Conservation (phyloP, 306 rosid species). For the Prunus padus region DNA sequence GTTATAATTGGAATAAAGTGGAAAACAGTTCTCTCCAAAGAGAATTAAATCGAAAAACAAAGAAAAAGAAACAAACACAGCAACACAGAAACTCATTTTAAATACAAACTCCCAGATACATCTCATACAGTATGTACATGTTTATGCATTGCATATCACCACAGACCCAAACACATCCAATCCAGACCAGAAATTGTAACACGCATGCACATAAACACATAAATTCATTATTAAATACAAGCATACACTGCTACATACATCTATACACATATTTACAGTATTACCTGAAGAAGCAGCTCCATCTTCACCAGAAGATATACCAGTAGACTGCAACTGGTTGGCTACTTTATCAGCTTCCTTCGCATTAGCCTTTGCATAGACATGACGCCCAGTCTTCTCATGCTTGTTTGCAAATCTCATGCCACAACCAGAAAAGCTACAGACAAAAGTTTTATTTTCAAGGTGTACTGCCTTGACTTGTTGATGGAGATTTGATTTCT, state of each 20-base stretch:
- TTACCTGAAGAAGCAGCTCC: constrained; percentile 93
- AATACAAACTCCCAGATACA: too few species aligned
- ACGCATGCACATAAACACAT: neutral
- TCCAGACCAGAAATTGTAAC: neutral
- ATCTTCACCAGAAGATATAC: constrained; percentile 53
- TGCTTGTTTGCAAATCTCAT: neutral
- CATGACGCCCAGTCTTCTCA: too few species aligned
- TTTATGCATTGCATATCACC: neutral
- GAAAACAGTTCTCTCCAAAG: neutral
- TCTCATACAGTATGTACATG: too few species aligned
- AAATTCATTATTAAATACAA: neutral
- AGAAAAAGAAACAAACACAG: neutral
- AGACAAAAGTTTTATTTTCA: neutral
- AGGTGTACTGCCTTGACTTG: too few species aligned
- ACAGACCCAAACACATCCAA: constrained; percentile 3
- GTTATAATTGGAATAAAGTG: constrained; percentile 8
- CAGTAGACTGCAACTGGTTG: constrained; percentile 62
- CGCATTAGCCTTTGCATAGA: constrained; percentile 50
- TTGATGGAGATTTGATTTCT: too few species aligned
- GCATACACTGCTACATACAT: neutral
- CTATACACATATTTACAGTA: neutral
- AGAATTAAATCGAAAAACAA: constrained; percentile 1
- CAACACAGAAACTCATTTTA: neutral
- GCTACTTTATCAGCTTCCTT: constrained; percentile 67
- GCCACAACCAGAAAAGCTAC: neutral